Conservation (phyloP, 2,329 filamentous ascomycete species). For the Fusarium dlaminii region DNA sequence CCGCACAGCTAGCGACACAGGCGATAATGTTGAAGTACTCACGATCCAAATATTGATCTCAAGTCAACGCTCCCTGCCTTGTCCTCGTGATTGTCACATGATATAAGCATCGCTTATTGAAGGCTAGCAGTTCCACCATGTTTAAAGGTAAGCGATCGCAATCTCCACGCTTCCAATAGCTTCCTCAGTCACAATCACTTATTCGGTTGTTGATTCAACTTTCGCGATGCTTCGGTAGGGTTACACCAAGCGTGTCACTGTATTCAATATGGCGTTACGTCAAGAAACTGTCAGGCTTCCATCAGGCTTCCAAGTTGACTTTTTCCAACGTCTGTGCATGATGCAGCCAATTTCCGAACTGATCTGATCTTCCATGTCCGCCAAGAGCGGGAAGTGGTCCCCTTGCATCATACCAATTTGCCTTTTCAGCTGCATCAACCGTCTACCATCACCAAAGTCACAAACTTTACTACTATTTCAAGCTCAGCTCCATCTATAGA, state of each 20-base stretch:
- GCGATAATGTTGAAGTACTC: too few relatives aligned
- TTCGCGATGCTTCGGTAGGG: too few relatives aligned
- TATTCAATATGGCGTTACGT: background rate
- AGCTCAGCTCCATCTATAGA: background rate
- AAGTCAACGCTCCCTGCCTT: background rate
- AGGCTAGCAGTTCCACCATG: background rate
- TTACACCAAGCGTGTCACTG: background rate
- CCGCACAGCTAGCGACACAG: rapidly evolving
- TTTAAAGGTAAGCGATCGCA: background rate
- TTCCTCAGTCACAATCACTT: background rate
- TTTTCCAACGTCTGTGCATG: conserved; percentile 12
- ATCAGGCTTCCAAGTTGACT: background rate
- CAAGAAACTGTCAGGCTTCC: background rate
- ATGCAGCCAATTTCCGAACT: conserved; percentile 2
- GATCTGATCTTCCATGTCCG: background rate
- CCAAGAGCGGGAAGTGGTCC: background rate
- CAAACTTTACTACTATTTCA: background rate
- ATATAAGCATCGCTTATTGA: background rate
- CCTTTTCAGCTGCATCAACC: background rate
- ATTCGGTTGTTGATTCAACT: rapidly evolving
- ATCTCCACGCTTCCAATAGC: background rate
- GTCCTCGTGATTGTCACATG: background rate
- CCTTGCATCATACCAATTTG: background rate
- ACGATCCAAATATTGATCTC: background rate
- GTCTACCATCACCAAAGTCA: background rate